Evolutionary conservation across 176 grass and related monocot genomes (phyloP).

Genomic region (Bolboschoenus planiculmis): DNA sequence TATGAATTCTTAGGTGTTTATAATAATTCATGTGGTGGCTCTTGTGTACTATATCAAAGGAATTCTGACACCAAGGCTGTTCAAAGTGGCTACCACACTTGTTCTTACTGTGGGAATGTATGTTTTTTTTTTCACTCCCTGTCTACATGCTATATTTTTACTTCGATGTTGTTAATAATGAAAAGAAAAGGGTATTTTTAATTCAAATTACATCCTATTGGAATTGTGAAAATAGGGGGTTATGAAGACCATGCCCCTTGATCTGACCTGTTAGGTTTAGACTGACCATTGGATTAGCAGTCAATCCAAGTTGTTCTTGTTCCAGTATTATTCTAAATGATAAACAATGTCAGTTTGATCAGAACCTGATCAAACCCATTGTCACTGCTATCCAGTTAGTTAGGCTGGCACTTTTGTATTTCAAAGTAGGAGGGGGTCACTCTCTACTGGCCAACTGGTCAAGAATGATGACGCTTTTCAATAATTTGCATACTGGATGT

Average conservation of each 20-base stretch:
- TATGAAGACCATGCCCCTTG: background rate
- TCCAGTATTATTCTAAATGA: background rate
- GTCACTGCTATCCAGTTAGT: background rate
- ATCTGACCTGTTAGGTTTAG: background rate
- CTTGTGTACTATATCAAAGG: conserved; percentile 97
- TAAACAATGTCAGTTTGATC: background rate
- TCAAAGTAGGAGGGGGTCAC: background rate
- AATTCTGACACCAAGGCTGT: conserved; percentile 77
- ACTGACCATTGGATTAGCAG: background rate
- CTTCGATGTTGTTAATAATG: background rate
- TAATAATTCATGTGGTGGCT: conserved; percentile 95
- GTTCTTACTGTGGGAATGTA: conserved; percentile 85
- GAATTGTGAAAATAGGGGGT: background rate
- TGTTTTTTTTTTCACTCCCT: conserved; percentile 30
- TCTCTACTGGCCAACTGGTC: background rate
- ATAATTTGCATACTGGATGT: background rate
- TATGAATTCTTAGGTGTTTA: conserved; percentile 79
- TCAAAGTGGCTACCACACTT: conserved; percentile 98
- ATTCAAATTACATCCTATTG: background rate
- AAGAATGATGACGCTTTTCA: background rate
- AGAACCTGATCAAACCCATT: background rate
- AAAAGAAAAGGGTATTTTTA: background rate
- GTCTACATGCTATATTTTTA: conserved; percentile 12
- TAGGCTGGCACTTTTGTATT: background rate
- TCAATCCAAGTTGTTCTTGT: background rate